phyloP scores from a whole-genome alignment of 176 grass and related monocot species.

The Puccinellia tenuiflora region DNA sequence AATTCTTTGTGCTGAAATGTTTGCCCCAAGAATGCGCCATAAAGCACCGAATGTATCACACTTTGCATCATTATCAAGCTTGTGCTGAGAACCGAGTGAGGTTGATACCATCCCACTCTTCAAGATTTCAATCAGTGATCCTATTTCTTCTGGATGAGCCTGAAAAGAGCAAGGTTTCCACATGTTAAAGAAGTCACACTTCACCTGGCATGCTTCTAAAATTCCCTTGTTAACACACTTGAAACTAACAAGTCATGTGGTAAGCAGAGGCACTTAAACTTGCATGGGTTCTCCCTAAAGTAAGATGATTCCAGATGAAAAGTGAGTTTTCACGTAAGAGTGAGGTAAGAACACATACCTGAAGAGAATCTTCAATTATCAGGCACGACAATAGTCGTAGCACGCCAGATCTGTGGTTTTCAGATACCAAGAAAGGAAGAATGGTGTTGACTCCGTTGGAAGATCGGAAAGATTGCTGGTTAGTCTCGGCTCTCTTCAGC shows the following conservation, averaged over 20 bases:
- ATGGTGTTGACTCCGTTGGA: conserved; percentile 84
- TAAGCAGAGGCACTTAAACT: conserved; percentile 7
- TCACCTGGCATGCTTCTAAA: conserved; percentile 4
- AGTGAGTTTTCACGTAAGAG: conserved; percentile 7
- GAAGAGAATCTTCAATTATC: conserved; percentile 97
- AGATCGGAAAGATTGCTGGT: conserved; percentile 89
- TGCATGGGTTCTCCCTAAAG: conserved; percentile 8
- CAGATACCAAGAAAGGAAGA: conserved; percentile 78
- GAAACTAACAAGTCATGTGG: conserved; percentile 10
- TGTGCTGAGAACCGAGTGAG: conserved; percentile 75
- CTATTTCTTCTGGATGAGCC: conserved; percentile 98
- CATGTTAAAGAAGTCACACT: conserved; percentile 19
- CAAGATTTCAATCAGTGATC: conserved; percentile 83
- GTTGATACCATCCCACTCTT: conserved; percentile 96
- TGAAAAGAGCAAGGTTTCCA: conserved; percentile 36
- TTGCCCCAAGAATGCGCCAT: conserved; percentile 94
- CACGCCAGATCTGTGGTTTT: conserved; percentile 81
- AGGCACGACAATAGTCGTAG: conserved; percentile 84
- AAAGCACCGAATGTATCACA: conserved; percentile 87
- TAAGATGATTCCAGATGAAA: conserved; percentile 18
- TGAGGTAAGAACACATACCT: conserved; percentile 45
- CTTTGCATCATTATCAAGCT: conserved; percentile 88
- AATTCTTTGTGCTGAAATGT: conserved; percentile 74
- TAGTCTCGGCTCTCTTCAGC: conserved; percentile 89
- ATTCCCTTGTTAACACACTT: not conserved